Evolutionary conservation across 1,284 basidiomycete species (phyloP), one percentile per base, ranked within the genome.

Genomic region (Ustilago cynodontis): DNA sequence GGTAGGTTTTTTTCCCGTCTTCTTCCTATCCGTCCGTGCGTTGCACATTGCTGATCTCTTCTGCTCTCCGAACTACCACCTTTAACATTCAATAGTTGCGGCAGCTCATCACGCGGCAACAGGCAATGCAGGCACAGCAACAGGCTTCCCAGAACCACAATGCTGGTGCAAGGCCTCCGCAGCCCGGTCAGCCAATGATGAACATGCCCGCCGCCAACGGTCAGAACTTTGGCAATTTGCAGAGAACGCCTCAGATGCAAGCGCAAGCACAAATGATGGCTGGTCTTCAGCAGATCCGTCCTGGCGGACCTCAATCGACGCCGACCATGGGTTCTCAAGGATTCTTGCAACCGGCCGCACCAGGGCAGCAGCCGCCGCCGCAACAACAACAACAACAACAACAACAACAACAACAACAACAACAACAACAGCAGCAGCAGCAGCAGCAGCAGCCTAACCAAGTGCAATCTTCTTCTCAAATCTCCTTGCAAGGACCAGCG

Each of bases 201-300:
- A 72, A 67, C 68, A 45, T 62, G 45, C 49, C 45, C 29, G 52
- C 45, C 31, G 37, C 37, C 53, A 74, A 61, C 37, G 64, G 64
- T 16, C 81, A 81, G 29, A 67, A 66, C 22, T 78, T 74, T 56
- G 71, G 72, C 45, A 78, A 77, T 22, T 58, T 75, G n/a, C 73
- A 78, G 49, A 71, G 78, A 22, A 74, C 75, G 10, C 80, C 76
- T 13, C 65, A 76, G 26, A 73, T 80, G 72, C 76, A 78, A 18
- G 68, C 78, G 2, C 76, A 78, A 53, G 71, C 77, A 3, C 78
- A 76, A 49, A 78, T 82, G 65, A 72, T 82, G 64, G 76, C 63
- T 26, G 72, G 72, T 43, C 53, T 72, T 4, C 77, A 75, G 55
- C 76, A 78, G 45, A 65, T 61, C 24, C 68, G 71, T 18, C 75